A percentile compares a stretch with the other conserved stretches of the same genome.
These are phyloP conservation scores for carrot (Daucus carota) DNA, from an alignment of 129 eudicot species.

Conservation along the genomic window DNA sequence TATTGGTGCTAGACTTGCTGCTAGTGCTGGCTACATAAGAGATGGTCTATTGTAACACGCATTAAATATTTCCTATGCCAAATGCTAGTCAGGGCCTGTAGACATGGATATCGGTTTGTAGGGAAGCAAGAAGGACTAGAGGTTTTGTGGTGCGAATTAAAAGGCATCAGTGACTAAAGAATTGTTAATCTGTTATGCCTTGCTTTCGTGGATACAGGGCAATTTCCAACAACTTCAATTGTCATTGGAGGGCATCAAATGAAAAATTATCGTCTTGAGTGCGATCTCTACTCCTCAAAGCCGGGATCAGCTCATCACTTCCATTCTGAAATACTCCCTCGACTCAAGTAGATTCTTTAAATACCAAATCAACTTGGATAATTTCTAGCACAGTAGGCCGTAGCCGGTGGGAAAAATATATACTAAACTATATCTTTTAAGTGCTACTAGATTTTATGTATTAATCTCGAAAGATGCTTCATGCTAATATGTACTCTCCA, in stretches of 20 bases:
- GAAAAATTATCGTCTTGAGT: slow-evolving; percentile 1
- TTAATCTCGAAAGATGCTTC: too few relatives aligned
- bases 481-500: too few relatives aligned
- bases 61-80: too few relatives aligned
- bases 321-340: not conserved
- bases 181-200: not conserved
- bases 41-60: too few relatives aligned
- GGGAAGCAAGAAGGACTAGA: not conserved
- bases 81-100: too few relatives aligned
- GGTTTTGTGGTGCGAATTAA: slow-evolving; percentile 2
- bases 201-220: not conserved
- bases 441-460: too few relatives aligned
- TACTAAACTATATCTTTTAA: too few relatives aligned
- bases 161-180: not conserved
- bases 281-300: not conserved
- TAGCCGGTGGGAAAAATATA: too few relatives aligned
- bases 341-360: not conserved
- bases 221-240: not conserved
- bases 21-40: too few relatives aligned
- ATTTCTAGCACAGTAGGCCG: too few relatives aligned
- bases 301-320: not conserved
- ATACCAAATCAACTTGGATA: too few relatives aligned
- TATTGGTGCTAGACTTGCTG: slow-evolving; percentile 9
- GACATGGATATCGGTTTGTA: too few relatives aligned
- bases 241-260: not conserved